Base-by-base conservation (phyloP, 2,329 filamentous ascomycete genomes). In the Verticillium albo-atrum region DNA sequence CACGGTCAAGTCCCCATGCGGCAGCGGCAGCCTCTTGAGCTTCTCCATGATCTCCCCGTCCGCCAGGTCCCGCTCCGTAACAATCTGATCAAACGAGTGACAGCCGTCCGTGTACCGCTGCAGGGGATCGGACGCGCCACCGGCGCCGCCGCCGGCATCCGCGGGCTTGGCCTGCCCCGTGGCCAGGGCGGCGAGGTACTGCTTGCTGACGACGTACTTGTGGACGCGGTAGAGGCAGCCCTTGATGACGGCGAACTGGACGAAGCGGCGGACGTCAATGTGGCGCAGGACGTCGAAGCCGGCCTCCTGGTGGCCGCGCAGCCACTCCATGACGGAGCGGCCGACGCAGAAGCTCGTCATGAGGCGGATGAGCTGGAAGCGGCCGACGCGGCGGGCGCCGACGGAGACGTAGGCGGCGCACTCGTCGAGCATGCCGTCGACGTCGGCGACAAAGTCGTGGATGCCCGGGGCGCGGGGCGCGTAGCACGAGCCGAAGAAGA, bases 241-340 rank as follows among this genome's bases (percentile, higher is more conserved):
- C 75, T 98, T 98, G 72, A 98, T 96, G 61, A 97, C 84, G 60
- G 94, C 95, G 69, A 98, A 99, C 61, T 96, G 96, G 63, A 98
- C 91, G 63, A 99, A 88, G 28, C 95, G 88, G 14, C 95, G 86
- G 58, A 97, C 86, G 72, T 99, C 95, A 60, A 99, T 87, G 68
- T 89, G 88, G 14, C 83, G 79, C 9, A 97, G 81, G 42, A 90
- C 81, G 60, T 86, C 81, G 62, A 88, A 80, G 1, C 84, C 85
- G 53, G 79, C 77, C 47, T 89, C 84, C 65, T 87, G 83, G 72
- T 96, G 90, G 32, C 88, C 80, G 60, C 90, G 82, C 65, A 95
- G 87, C 91, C 92, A 98, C 71, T 94, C 90, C 69, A 89, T 89
- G 14, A 98, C 82, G n/a, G 87, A 90, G 56, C 91, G 86, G 37